Base-by-base conservation (phyloP, 2,329 filamentous ascomycete genomes). In the Fusarium sterilihyphosum region DNA sequence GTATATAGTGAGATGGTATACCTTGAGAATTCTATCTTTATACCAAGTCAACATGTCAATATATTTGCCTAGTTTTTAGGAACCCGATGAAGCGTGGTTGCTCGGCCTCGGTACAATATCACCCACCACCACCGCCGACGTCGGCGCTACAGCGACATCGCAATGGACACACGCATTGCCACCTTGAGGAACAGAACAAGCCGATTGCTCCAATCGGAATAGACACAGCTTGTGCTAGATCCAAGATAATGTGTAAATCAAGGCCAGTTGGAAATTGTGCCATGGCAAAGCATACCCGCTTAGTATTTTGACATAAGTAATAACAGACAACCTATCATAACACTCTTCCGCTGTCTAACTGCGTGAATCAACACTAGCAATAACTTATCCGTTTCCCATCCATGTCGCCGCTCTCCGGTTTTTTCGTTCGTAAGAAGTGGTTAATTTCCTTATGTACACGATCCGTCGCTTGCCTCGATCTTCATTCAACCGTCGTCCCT, bases 391-490 rank as follows among this genome's bases (percentile, higher is more conserved):
- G 52, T 56, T 75, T 75, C 50, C 64, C 53, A 47, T 65, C 49
- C 65, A 56, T 73, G 31, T 68, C 49, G 72, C 72, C 61, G 68
- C 61, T 72, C 57, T 61, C 56, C 49, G 47, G 46, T 33, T 61
- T 61, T 61, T 64, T 63, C 41, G 64, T 58, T 66, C 63, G 53
- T 71, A 70, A 77, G 70, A 75, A 76, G 75, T 75, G 72, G 68
- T 78, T 67, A 71, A 67, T 68, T 74, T 64, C 66, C 62, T 70
- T 76, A 76, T 77, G 71, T 76, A 78, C 76, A 77, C 65, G 72
- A 70, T 74, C 61, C 68, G 67, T 74, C 64, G 68, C 64, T 68
- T 46, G 35, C 57, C 64, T 61, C 61, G 37, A 41, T 56, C 46
- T 37, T 52, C 52, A 64, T 60, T 62, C 33, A 29, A 37, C 61